phyloP scores from a whole-genome alignment of 306 rosid species.

The Echinosophora koreensis region DNA sequence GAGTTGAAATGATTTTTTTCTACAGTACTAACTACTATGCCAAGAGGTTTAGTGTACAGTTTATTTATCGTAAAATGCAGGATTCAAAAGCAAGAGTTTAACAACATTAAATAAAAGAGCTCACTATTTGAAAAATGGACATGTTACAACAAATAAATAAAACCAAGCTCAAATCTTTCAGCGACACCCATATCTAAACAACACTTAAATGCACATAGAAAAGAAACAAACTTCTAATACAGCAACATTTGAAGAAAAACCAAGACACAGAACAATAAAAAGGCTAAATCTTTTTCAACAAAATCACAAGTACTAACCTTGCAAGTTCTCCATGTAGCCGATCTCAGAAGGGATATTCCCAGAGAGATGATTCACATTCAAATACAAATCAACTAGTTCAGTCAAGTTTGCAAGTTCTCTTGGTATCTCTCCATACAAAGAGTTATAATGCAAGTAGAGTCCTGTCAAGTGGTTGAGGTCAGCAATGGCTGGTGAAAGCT shows the following conservation, averaged over 20 bases:
- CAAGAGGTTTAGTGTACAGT: neutral
- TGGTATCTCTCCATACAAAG: conserved; percentile 73
- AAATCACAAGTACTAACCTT: conserved; percentile 56
- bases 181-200: conserved; percentile 23
- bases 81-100: neutral
- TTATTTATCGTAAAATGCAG: neutral
- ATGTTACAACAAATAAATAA: conserved; percentile 20
- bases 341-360: conserved; percentile 75
- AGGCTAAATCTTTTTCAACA: conserved; percentile 21
- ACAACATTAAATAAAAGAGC: neutral
- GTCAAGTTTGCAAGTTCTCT: conserved; percentile 66
- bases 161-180: conserved; percentile 39
- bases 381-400: conserved; percentile 69
- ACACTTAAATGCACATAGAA: conserved; percentile 5
- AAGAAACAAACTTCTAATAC: neutral
- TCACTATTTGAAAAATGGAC: neutral
- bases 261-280: neutral
- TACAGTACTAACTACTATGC: neutral
- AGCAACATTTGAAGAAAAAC: neutral
- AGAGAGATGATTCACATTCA: conserved; percentile 76
- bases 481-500: conserved; percentile 70
- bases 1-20: neutral
- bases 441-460: conserved; percentile 79
- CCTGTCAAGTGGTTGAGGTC: conserved; percentile 79
- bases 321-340: conserved; percentile 61